phyloP scores from a whole-genome alignment of 2,329 filamentous ascomycete genomes.

The Keithomyces neogunnii region DNA sequence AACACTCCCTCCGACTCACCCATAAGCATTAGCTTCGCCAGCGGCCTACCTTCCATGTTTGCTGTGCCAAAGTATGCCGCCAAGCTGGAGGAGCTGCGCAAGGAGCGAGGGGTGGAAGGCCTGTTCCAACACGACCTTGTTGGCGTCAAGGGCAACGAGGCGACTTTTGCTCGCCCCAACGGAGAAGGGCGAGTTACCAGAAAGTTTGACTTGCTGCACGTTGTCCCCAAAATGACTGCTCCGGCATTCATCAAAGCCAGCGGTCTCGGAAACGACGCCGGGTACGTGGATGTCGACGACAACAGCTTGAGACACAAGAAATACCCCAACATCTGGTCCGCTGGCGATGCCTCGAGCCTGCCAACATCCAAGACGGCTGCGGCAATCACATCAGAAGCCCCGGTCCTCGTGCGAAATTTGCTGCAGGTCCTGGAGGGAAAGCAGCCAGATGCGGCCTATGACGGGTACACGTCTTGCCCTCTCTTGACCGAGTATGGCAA shows the following conservation, averaged over 20 bases:
- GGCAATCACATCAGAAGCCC: conserved; percentile 42
- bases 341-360: conserved; percentile 49
- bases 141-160: conserved; percentile 42
- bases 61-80: conserved; percentile 52
- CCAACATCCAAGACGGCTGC: conserved; percentile 50
- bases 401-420: conserved; percentile 41
- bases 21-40: conserved; percentile 47
- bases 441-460: conserved; percentile 34
- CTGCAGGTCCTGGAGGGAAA: conserved; percentile 36
- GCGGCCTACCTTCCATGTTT: conserved; percentile 48
- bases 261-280: conserved; percentile 43
- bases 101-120: conserved; percentile 47
- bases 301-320: conserved; percentile 43
- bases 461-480: conserved; percentile 49
- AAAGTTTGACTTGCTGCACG: conserved; percentile 47
- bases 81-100: conserved; percentile 42
- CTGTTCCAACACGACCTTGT: conserved; percentile 50
- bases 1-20: conserved; percentile 26
- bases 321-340: conserved; percentile 49
- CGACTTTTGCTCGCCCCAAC: conserved; percentile 37
- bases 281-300: conserved; percentile 50
- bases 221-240: conserved; percentile 50
- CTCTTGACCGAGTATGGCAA: conserved; percentile 50
- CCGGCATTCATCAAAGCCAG: conserved; percentile 46
- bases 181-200: conserved; percentile 34